Base-by-base conservation (phyloP, 169 alveolate species). In the Toxoplasma gondii region DNA sequence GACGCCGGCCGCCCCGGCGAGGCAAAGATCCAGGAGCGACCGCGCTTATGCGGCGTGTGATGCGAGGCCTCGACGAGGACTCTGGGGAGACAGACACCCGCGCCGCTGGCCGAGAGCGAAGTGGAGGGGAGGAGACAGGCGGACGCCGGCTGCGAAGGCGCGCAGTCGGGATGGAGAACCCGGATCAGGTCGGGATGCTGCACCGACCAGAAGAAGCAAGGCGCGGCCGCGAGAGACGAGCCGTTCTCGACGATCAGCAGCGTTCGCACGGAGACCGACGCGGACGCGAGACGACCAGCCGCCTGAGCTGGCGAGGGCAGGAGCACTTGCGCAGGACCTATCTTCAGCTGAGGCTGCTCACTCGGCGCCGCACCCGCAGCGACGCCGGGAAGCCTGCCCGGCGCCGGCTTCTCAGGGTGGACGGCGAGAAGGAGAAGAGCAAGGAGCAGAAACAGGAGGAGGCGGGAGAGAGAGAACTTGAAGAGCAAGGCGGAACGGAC, bases 321-420 rank as follows among this genome's bases (percentile, higher is more conserved):
- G 86, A 92, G 64, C 74, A 92, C 95, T 70, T 92, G 95, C 5
- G 95, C 88, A 0, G 95, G 95, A 38, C 95, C 95, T 0, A 92
- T 84, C 67, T 82, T 82, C 31, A 82, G 90, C 34, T 82, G 67
- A 29, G 22, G 90, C 43, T n/a, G 38, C 45, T 44, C 43, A 5
- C 39, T n/a, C 16, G 84, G 84, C 22, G 84, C 39, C 17, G 84
- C 84, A 24, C 45, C 4, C 43, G 43, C 84, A 9, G 84, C 5
- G 84, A 31, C 39, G 44, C 39, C 43, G 44, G 49, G 84, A 27
- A 74, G 44, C 31, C 41, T 1, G 84, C 17, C 2, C 39, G 10
- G 84, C 43, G n/a, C 9, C 36, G 82, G 31, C 82, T 5, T 69
- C 38, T 17, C 41, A 12, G 38, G 12, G 38, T 7, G 38, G 31